These are phyloP conservation scores for Achlya hypogyna DNA, from an alignment of 352 stramenopile species.

Conservation along the genomic window DNA sequence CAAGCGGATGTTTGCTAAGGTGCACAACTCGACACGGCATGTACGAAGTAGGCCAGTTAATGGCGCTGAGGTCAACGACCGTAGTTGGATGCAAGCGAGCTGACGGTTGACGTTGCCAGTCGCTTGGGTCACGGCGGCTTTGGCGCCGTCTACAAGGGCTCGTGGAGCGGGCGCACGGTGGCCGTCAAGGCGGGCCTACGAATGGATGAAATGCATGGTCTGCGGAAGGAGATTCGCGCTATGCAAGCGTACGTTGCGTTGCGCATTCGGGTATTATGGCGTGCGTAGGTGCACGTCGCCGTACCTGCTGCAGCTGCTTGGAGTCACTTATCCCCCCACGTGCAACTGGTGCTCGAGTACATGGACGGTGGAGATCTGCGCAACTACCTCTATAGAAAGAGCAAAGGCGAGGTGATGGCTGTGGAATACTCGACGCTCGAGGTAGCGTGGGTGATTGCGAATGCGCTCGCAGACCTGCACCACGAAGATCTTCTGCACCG, in stretches of 20 bases:
- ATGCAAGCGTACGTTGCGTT: not conserved
- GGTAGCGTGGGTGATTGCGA: not conserved
- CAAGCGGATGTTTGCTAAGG: not conserved
- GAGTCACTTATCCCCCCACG: not conserved
- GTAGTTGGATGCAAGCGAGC: not conserved
- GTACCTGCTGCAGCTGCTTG: not conserved
- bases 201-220: not conserved
- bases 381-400: not conserved
- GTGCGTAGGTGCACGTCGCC: not conserved
- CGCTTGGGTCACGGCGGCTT: not conserved
- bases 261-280: too few species aligned
- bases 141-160: not conserved
- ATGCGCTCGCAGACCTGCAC: not conserved
- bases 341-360: not conserved
- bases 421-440: not conserved
- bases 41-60: not conserved
- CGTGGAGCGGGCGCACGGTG: not conserved
- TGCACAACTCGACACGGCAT: not conserved
- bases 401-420: not conserved
- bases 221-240: not conserved
- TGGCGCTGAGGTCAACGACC: too few species aligned
- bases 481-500: not conserved
- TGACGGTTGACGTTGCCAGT: not conserved
- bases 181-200: not conserved
- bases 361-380: not conserved